Evolutionary conservation across 768 basidiomycete genomes (phyloP), one percentile per base, ranked within the genome.

Genomic region (Rhodocollybia butyracea): DNA sequence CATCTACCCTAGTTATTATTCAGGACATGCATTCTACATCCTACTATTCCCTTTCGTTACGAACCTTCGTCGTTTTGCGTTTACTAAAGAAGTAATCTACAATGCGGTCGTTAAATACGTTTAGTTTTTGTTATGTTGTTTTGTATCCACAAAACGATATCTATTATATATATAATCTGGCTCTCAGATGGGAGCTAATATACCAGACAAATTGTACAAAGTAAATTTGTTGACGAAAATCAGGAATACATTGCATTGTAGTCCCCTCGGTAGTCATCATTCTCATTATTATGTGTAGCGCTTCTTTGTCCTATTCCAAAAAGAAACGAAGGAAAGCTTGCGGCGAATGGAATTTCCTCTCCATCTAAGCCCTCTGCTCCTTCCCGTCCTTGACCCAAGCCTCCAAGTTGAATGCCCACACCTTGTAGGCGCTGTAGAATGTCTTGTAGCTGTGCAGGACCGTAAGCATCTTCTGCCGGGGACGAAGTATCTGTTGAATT

Each of bases 191-290:
- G 21, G n/a, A 19, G 51, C 51, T 34, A 50, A 34, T 43, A 53
- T 53, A 53, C 51, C 39, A 53, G 17, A 27, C 27, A 31, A 41
- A 41, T 17, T 39, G 50, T 53, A 53, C 3, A 52, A 26, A 40
- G 22, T 5, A 43, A n/a, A 52, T 36, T 30, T 15, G 38, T 41
- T 26, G 27, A 17, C 24, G 26, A n/a, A 45, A 29, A 27, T 68
- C 67, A 86, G 22, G 84, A 85, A 67, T 84, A 86, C 85, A 86
- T 85, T 27, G 79, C 76, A 32, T 74, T 59, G 61, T 70, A 81
- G 48, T 77, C 75, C 36, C 64, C 63, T 30, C 66, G 64, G 36
- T 70, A 66, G 30, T 68, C 64, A 3, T 67, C 30, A 48, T 52
- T 19, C 36, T n/a, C n/a, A 24, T 24, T 46, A n/a, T 46, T 24